Evolutionary conservation across 2,329 filamentous ascomycete genomes (phyloP).

Genomic region (Hypoxylon sp.): DNA sequence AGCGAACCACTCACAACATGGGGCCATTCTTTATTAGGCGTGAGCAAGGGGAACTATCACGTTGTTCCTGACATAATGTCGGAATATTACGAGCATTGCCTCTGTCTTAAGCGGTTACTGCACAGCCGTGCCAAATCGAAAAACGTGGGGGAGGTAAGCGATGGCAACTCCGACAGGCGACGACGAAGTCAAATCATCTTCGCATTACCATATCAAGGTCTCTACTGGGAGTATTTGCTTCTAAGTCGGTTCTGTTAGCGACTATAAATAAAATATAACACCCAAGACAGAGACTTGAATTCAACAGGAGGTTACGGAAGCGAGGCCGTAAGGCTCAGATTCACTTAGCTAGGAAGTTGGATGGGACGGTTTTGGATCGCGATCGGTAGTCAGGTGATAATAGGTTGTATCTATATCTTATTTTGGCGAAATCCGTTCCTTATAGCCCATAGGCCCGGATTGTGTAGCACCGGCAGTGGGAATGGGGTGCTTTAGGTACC

Average conservation of each 20-base stretch:
- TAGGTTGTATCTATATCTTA: conserved; percentile 15
- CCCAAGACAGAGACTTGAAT: background rate
- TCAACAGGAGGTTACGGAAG: background rate
- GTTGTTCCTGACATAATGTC: conserved; percentile 21
- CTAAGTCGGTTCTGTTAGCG: background rate
- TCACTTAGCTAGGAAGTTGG: background rate
- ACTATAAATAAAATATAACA: conserved; percentile 8
- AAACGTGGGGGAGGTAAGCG: conserved; percentile 10
- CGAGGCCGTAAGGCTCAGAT: conserved; percentile 1
- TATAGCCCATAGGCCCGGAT: conserved; percentile 14
- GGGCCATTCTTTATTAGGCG: conserved; percentile 4
- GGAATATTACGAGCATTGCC: conserved; percentile 21
- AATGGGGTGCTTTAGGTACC: conserved; percentile 22
- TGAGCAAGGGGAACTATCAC: conserved; percentile 23
- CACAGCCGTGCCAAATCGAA: background rate
- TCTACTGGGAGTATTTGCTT: background rate
- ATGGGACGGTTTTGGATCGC: conserved; percentile 7
- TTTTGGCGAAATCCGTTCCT: conserved; percentile 15
- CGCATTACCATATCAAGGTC: background rate
- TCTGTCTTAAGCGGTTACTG: conserved; percentile 11
- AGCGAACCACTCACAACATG: conserved; percentile 13
- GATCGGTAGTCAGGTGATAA: conserved; percentile 25
- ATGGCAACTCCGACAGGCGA: conserved; percentile 9
- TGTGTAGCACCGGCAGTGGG: conserved; percentile 27
- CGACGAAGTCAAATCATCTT: background rate